Evolutionary conservation across 2,329 filamentous ascomycete genomes (phyloP).

Genomic region (Paradendryphiella salina): DNA sequence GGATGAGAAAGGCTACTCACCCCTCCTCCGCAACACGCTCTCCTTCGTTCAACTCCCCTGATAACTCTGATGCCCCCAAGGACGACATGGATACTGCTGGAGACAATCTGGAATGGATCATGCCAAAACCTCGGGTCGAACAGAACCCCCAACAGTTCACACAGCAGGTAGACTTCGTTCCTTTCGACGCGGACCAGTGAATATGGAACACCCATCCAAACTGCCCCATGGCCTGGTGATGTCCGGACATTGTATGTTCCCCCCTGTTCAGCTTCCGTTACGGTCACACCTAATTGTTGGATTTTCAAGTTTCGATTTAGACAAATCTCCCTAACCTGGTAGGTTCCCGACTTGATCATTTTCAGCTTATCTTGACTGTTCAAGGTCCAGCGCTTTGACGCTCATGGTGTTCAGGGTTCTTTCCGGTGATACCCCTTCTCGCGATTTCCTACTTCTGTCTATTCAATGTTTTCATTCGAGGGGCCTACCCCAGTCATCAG

Average conservation of each 20-base stretch:
- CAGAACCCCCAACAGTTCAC: slow-evolving; percentile 28
- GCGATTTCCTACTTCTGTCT: slow-evolving; percentile 17
- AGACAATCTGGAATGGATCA: slow-evolving; percentile 2
- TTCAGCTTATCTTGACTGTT: slow-evolving; percentile 17
- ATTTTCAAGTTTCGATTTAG: slow-evolving; percentile 16
- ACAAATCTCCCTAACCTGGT: slow-evolving; percentile 16
- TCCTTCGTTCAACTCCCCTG: slow-evolving; percentile 3
- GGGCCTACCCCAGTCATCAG: background rate
- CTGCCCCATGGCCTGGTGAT: background rate
- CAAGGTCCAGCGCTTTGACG: slow-evolving; percentile 10
- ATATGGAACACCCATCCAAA: background rate
- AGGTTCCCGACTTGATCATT: slow-evolving; percentile 20
- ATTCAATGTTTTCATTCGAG: slow-evolving; percentile 4
- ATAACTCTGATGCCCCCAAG: slow-evolving; percentile 9
- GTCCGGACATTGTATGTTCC: slow-evolving; percentile 21
- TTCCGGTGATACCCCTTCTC: slow-evolving; percentile 32
- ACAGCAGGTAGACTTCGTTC: slow-evolving; percentile 39
- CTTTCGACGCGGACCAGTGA: slow-evolving; percentile 29
- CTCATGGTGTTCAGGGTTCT: slow-evolving; percentile 24
- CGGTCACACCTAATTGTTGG: slow-evolving; percentile 18
- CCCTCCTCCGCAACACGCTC: slow-evolving; percentile 18
- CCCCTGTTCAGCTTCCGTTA: slow-evolving; percentile 8
- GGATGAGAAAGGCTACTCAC: slow-evolving; percentile 28
- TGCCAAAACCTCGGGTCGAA: background rate
- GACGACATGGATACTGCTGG: slow-evolving; percentile 15